phyloP scores from a whole-genome alignment of 352 stramenopile species.

The Paralagenidium karlingii region DNA sequence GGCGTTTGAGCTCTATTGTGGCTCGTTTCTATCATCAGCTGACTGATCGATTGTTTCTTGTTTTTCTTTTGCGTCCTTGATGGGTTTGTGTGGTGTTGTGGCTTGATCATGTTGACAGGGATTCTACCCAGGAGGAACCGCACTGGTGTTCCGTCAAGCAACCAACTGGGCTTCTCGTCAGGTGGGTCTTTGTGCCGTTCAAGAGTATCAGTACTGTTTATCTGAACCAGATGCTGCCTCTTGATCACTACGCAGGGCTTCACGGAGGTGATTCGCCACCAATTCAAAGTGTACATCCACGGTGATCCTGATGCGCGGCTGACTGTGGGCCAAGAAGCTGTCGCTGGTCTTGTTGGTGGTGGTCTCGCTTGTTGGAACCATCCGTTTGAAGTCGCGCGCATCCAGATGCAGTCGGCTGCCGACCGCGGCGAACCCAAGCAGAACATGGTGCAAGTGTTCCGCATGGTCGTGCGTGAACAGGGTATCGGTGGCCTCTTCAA shows the following conservation, averaged over 20 bases:
- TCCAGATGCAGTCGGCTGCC: conserved; percentile 86
- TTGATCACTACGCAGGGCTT: conserved; percentile 33
- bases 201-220: background rate
- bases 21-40: too few species aligned
- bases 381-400: conserved; percentile 85
- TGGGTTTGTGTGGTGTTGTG: background rate
- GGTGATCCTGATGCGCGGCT: conserved; percentile 77
- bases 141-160: conserved; percentile 84
- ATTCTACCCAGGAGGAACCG: conserved; percentile 85
- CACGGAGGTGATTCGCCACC: conserved; percentile 76
- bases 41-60: too few species aligned
- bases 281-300: conserved; percentile 78
- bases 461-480: conserved; percentile 75
- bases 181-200: background rate
- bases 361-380: conserved; percentile 87
- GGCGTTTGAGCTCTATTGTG: background rate
- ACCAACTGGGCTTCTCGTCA: conserved; percentile 87
- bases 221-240: background rate
- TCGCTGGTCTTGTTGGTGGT: conserved; percentile 75
- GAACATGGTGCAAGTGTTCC: conserved; percentile 86
- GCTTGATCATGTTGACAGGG: conserved; percentile 19
- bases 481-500: conserved; percentile 80
- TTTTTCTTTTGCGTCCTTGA: background rate
- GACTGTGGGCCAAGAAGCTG: conserved; percentile 76
- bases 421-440: conserved; percentile 83